These are phyloP conservation scores for Phytophthora boehmeriae DNA, from an alignment of 352 stramenopile genomes.

Conservation along the genomic window DNA sequence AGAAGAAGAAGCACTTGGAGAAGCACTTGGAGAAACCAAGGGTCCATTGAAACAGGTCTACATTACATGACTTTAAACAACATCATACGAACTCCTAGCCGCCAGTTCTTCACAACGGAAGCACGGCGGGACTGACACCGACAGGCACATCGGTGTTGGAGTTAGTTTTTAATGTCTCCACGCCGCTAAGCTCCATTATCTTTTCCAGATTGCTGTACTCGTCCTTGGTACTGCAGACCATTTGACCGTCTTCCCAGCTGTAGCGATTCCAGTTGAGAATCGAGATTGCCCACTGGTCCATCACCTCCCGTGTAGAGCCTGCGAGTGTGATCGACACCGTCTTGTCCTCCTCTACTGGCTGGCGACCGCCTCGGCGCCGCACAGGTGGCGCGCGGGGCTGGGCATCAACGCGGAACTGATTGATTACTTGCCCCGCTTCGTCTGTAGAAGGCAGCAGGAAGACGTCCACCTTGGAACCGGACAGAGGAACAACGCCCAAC, in stretches of 20 bases:
- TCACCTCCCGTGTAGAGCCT: conserved; percentile 58
- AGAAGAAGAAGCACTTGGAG: background rate
- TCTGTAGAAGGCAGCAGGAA: conserved; percentile 57
- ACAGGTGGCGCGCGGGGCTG: conserved; percentile 32
- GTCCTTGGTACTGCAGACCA: conserved; percentile 80
- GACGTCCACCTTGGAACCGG: conserved; percentile 77
- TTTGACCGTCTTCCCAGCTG: conserved; percentile 82
- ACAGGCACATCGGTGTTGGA: conserved; percentile 37
- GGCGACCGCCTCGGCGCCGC: conserved; percentile 11
- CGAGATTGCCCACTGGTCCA: conserved; percentile 73
- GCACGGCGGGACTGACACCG: conserved; percentile 61
- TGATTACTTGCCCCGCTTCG: conserved; percentile 39
- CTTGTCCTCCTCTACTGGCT: conserved; percentile 29
- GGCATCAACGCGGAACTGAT: conserved; percentile 77
- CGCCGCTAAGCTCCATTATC: conserved; percentile 35
- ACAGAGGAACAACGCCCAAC: conserved; percentile 67
- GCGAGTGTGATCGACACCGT: conserved; percentile 51
- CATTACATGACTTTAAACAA: background rate
- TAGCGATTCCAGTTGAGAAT: conserved; percentile 89
- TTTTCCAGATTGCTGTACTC: conserved; percentile 56
- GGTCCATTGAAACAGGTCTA: conserved; percentile 3
- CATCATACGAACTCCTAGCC: background rate
- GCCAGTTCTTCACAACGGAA: conserved; percentile 44
- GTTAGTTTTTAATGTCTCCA: conserved; percentile 36
- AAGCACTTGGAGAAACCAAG: background rate